Evolutionary conservation across 1,284 basidiomycete genomes (phyloP).

Genomic region (Ganoderma leucocontextum): DNA sequence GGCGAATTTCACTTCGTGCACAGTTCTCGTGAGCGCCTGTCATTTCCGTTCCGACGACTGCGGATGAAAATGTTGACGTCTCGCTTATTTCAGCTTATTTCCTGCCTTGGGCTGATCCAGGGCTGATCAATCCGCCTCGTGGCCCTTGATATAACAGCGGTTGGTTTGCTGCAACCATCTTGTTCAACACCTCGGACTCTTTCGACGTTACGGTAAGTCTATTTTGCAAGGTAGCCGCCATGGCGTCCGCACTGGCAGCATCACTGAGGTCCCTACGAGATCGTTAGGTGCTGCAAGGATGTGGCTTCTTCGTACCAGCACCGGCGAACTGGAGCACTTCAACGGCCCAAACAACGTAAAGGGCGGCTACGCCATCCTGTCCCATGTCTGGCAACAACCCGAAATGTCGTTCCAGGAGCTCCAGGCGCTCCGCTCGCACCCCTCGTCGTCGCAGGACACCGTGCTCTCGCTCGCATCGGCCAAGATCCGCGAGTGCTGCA

Average conservation of each 20-base stretch:
- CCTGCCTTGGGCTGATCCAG: background rate
- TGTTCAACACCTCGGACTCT: background rate
- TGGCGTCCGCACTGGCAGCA: background rate
- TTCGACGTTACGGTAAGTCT: background rate
- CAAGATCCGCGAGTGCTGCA: conserved; percentile 29
- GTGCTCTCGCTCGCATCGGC: conserved; percentile 14
- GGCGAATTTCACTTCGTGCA: background rate
- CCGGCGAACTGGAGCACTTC: conserved; percentile 26
- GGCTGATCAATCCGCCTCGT: background rate
- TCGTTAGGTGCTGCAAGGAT: conserved; percentile 1
- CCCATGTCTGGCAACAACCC: conserved; percentile 28
- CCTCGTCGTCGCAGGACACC: background rate
- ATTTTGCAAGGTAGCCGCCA: background rate
- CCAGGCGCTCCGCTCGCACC: conserved; percentile 12
- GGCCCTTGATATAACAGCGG: background rate
- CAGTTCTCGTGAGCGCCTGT: background rate
- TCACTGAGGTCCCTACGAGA: background rate
- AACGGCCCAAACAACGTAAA: conserved; percentile 26
- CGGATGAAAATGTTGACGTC: background rate
- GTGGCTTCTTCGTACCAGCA: conserved; percentile 28
- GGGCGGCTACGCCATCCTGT: conserved; percentile 31
- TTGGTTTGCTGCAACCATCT: background rate
- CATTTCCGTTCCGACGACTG: background rate
- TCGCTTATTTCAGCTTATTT: too few relatives aligned
- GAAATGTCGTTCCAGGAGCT: conserved; percentile 33